Evolutionary conservation across 805 yeast species (phyloP).

Genomic region (Scheffersomyces ergatensis): DNA sequence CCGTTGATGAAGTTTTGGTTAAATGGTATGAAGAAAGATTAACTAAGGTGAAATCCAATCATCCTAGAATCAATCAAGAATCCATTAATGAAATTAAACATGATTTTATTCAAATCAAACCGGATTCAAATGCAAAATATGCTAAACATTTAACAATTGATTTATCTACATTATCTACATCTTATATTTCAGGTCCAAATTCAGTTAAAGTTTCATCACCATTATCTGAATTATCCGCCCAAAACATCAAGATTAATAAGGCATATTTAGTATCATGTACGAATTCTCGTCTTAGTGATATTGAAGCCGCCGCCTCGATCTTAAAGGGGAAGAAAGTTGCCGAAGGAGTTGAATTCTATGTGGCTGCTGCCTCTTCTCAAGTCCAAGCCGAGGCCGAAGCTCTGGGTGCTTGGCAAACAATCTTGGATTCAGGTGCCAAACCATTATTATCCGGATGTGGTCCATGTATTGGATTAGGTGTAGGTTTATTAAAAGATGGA

Average conservation of each 20-base stretch:
- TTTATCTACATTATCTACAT: slow-evolving; percentile 67
- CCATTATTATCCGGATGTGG: slow-evolving; percentile 99
- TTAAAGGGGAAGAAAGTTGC: slow-evolving; percentile 82
- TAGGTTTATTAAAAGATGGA: slow-evolving; percentile 90
- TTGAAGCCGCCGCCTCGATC: slow-evolving; percentile 90
- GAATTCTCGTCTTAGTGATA: slow-evolving; percentile 88
- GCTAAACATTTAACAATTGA: slow-evolving; percentile 88
- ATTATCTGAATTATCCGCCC: slow-evolving; percentile 65
- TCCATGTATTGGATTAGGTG: slow-evolving; percentile 97
- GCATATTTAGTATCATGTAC: slow-evolving; percentile 99
- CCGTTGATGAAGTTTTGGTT: slow-evolving; percentile 80
- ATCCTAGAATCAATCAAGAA: slow-evolving; percentile 73
- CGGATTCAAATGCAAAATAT: slow-evolving; percentile 80
- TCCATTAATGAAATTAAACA: slow-evolving; percentile 54
- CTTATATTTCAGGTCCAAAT: slow-evolving; percentile 94
- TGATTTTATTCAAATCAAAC: slow-evolving; percentile 36
- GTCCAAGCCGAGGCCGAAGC: slow-evolving; percentile 92
- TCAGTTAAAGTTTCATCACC: slow-evolving; percentile 90
- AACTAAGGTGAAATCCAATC: slow-evolving; percentile 60
- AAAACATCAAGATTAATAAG: slow-evolving; percentile 79
- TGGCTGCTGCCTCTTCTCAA: slow-evolving; percentile 94
- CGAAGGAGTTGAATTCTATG: slow-evolving; percentile 88
- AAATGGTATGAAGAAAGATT: slow-evolving; percentile 74
- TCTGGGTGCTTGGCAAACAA: slow-evolving; percentile 87
- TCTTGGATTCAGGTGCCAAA: slow-evolving; percentile 89